These are phyloP conservation scores for Cystobasidium tubakii DNA, from an alignment of 768 basidiomycete genomes.

Conservation along the genomic window DNA sequence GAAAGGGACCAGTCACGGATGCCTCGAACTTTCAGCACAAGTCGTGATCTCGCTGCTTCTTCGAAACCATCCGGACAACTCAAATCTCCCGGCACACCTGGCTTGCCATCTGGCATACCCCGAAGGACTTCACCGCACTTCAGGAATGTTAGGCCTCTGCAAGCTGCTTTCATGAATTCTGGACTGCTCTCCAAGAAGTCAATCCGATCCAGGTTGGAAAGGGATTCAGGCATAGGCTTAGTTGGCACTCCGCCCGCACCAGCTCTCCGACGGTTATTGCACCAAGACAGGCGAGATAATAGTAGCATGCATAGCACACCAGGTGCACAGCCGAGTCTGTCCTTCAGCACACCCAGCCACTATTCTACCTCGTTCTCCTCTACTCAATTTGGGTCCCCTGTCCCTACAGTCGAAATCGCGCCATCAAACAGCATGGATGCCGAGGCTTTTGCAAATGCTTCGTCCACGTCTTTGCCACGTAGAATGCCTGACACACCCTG, in stretches of 20 bases:
- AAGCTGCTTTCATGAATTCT: slow-evolving; percentile 51
- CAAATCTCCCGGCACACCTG: slow-evolving; percentile 1
- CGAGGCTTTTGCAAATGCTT: neutral
- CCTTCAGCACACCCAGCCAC: neutral
- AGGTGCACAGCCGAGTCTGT: slow-evolving; percentile 34
- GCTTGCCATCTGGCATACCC: slow-evolving; percentile 11
- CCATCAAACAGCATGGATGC: neutral
- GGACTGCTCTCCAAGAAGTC: slow-evolving; percentile 51
- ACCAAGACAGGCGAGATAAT: neutral
- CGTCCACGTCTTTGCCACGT: slow-evolving; percentile 31
- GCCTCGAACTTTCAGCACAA: neutral
- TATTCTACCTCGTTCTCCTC: neutral
- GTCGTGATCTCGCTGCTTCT: neutral
- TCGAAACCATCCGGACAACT: slow-evolving; percentile 2
- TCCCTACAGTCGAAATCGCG: neutral
- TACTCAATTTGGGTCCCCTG: slow-evolving; percentile 2
- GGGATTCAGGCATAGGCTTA: slow-evolving; percentile 34
- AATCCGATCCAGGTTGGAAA: slow-evolving; percentile 35
- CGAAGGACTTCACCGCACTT: slow-evolving; percentile 45
- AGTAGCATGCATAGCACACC: slow-evolving; percentile 34
- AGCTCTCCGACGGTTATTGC: slow-evolving; percentile 23
- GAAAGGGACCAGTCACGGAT: neutral
- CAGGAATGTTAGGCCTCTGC: slow-evolving; percentile 45
- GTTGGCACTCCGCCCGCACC: slow-evolving; percentile 24
- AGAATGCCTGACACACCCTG: slow-evolving; percentile 49